Evolutionary conservation across 129 eudicot genomes (phyloP).

Genomic region (Flaveria sonorensis): DNA sequence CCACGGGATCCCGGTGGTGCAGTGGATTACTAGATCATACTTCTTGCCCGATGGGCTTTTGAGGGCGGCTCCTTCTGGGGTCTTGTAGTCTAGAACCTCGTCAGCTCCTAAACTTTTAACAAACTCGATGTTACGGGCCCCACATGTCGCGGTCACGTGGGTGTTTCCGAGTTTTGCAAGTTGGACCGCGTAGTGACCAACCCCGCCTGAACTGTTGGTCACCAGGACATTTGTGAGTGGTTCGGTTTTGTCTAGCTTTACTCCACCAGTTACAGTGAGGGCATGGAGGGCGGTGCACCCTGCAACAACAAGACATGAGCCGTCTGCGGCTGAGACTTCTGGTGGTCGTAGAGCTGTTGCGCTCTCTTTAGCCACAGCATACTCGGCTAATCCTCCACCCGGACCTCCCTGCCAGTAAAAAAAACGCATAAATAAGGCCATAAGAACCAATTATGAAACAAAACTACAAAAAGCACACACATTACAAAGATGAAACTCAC

Average conservation of each 20-base stretch:
- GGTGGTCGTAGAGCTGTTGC: conserved; percentile 49
- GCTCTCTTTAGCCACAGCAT: conserved; percentile 45
- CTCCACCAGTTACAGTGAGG: conserved; percentile 42
- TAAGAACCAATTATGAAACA: not conserved
- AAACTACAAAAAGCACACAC: not conserved
- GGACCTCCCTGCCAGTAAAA: conserved; percentile 42
- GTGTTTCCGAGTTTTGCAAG: conserved; percentile 64
- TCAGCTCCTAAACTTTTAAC: conserved; percentile 66
- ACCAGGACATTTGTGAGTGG: conserved; percentile 53
- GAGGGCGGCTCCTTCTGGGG: conserved; percentile 62
- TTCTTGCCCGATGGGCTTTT: conserved; percentile 66
- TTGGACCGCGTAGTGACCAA: conserved; percentile 72
- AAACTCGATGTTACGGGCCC: conserved; percentile 60
- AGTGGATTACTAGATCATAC: conserved; percentile 54
- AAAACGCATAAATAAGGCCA: no score
- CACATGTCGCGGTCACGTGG: conserved; percentile 64
- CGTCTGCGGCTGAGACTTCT: conserved; percentile 62
- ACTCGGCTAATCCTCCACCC: conserved; percentile 74
- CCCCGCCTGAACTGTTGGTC: conserved; percentile 69
- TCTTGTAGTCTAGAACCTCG: conserved; percentile 62
- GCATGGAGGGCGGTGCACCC: conserved; percentile 57
- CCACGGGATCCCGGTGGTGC: conserved; percentile 58
- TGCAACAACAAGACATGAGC: conserved; percentile 52
- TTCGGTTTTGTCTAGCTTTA: conserved; percentile 51
- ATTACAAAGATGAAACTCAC: conserved; percentile 25